Evolutionary conservation across 345 rosid species (phyloP), one percentile per base, ranked within the genome.

Genomic region (Citrus sp.): DNA sequence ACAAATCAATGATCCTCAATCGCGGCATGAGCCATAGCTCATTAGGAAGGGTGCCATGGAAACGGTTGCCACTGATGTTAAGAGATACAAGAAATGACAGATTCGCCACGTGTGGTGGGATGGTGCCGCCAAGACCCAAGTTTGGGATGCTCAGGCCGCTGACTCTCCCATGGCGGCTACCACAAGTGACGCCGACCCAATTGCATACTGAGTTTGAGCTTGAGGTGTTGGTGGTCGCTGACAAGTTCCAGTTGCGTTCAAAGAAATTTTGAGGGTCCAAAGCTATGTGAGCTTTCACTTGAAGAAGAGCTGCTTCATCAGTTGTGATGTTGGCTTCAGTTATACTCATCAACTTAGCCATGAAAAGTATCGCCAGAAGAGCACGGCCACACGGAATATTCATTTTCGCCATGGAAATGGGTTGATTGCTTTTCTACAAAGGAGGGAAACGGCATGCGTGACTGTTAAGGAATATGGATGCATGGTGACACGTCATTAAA

Each of bases 101-200:
- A 27, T 81, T 81, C 61, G 79, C 82, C 0, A 75, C 3, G 1
- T 75, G 75, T 9, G 76, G 73, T 49, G 79, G 76, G 34, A 80
- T 51, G 8, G 60, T 70, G 46, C 83, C 83, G 0, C 10, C 9
- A 14, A 51, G 55, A 51, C 55, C 6, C 55, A 51, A 51, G 66
- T 54, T 6, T 7, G 79, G 7, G 30, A 80, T 71, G 38, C 62
- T 49, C 42, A 80, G 42, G 22, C 18, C 49, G 49, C 6, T 51
- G 55, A 51, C 55, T 16, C 55, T 51, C 19, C 55, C 4, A 16
- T 4, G 55, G 21, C 55, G 21, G 21, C 18, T 13, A 51, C 65
- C 65, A 18, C 82, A 80, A 30, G 71, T 42, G 61, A 80, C 79
- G 21, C 82, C 82, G 19, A 67, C 22, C 83, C 77, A 81, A 24